These are phyloP conservation scores for Penicillium verhagenii DNA, from an alignment of 495 filamentous ascomycete species.

Conservation along the genomic window DNA sequence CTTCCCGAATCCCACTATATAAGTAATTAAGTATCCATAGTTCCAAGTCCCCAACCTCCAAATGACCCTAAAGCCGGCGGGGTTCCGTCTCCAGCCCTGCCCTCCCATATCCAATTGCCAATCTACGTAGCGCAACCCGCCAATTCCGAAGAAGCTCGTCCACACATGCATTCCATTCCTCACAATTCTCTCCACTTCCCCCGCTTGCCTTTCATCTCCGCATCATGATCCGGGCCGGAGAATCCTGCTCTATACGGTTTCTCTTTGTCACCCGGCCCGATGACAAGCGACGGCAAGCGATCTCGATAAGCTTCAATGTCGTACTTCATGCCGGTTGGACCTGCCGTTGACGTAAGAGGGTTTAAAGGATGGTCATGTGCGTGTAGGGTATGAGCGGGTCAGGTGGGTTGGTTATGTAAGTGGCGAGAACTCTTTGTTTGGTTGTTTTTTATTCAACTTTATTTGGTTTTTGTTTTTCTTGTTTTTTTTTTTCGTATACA, in stretches of 20 bases:
- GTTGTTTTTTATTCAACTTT: too few relatives aligned
- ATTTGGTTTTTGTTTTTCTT: too few relatives aligned
- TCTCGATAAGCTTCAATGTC: slow-evolving; percentile 5
- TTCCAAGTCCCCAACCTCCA: background rate
- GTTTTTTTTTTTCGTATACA: too few relatives aligned
- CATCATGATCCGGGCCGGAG: slow-evolving; percentile 24
- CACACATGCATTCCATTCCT: slow-evolving; percentile 2
- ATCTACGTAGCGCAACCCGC: background rate
- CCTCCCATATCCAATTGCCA: too few relatives aligned
- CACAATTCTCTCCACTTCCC: background rate
- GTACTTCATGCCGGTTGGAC: slow-evolving; percentile 10
- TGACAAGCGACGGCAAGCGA: slow-evolving; percentile 31
- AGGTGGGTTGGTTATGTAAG: slow-evolving; percentile 5
- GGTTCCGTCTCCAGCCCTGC: background rate
- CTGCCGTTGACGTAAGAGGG: slow-evolving; percentile 18
- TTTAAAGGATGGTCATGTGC: slow-evolving; percentile 7
- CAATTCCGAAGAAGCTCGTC: background rate
- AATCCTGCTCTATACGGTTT: slow-evolving; percentile 17
- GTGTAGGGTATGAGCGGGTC: slow-evolving; percentile 14
- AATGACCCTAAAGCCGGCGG: background rate
- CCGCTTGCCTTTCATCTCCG: slow-evolving; percentile 4
- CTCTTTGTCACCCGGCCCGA: slow-evolving; percentile 29
- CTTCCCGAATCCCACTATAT: background rate
- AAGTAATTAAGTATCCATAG: too few relatives aligned
- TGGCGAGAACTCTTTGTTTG: too few relatives aligned